These are phyloP conservation scores for Blumeria graminis DNA, from an alignment of 2,329 filamentous ascomycete species.

Conservation along the genomic window DNA sequence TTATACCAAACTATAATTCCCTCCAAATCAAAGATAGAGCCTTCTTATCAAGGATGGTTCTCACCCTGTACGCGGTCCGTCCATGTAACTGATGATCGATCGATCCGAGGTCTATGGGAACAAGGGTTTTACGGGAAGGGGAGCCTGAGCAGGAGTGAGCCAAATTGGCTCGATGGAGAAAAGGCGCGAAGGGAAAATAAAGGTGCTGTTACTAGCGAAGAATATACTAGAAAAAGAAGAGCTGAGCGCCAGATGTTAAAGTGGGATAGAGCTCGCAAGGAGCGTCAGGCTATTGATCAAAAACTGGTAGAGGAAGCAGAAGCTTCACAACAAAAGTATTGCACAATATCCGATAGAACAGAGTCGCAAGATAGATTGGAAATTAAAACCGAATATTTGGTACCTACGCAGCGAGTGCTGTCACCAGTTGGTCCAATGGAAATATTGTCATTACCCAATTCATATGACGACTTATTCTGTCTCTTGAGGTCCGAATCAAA, in stretches of 20 bases:
- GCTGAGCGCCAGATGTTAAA: slow-evolving; percentile 68
- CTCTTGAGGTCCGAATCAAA: too few relatives aligned
- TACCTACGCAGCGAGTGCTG: background rate
- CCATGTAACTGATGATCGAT: slow-evolving; percentile 52
- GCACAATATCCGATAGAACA: background rate
- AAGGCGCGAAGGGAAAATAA: slow-evolving; percentile 43
- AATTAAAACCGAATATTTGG: background rate
- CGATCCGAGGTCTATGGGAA: slow-evolving; percentile 72
- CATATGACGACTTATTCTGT: background rate
- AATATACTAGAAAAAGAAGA: slow-evolving; percentile 51
- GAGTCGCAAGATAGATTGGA: background rate
- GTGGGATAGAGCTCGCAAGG: slow-evolving; percentile 69
- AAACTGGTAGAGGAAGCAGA: slow-evolving; percentile 31
- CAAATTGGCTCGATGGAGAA: slow-evolving; percentile 72
- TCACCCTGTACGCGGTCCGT: slow-evolving; percentile 62
- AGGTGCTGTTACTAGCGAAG: slow-evolving; percentile 51
- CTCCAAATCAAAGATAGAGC: slow-evolving; percentile 36
- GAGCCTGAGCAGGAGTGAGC: slow-evolving; percentile 77
- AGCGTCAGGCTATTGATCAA: slow-evolving; percentile 61
- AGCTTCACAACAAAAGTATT: background rate
- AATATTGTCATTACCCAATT: slow-evolving; percentile 30
- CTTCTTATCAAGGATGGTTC: slow-evolving; percentile 51
- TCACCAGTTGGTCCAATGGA: slow-evolving; percentile 16
- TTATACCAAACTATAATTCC: slow-evolving; percentile 44
- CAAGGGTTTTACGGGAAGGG: slow-evolving; percentile 96